Conservation (phyloP, 1,284 basidiomycete genomes). For the Tausonia pullulans region DNA sequence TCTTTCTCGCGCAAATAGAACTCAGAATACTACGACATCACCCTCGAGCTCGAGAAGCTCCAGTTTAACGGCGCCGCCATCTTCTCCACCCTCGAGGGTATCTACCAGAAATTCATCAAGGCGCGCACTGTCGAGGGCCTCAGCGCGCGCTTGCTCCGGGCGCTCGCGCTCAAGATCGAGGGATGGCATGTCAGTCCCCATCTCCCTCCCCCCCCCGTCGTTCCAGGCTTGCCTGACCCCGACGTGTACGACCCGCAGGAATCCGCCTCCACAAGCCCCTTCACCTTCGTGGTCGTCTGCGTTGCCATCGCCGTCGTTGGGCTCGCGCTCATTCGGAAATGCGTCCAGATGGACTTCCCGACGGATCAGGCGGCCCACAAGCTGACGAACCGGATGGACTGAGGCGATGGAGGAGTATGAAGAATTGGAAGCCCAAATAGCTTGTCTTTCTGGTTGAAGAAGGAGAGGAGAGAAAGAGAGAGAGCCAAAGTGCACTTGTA, state of each 20-base stretch:
- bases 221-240: neutral
- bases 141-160: conserved; percentile 24
- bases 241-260: too few relatives aligned
- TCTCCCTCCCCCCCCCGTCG: neutral
- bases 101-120: conserved; percentile 45
- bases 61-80: conserved; percentile 47
- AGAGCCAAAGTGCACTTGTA: too few relatives aligned
- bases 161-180: conserved; percentile 10
- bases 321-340: too few relatives aligned
- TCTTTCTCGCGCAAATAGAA: conserved; percentile 11
- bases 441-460: neutral
- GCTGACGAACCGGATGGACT: neutral
- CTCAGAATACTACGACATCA: conserved; percentile 39
- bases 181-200: conserved; percentile 9
- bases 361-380: neutral
- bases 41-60: conserved; percentile 57
- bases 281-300: neutral
- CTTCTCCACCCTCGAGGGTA: conserved; percentile 58
- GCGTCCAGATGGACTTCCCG: too few relatives aligned
- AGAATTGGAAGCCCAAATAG: neutral
- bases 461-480: too few relatives aligned
- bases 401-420: too few relatives aligned
- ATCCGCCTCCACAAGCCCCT: neutral
- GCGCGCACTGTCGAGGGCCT: conserved; percentile 40
- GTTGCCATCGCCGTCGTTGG: neutral